Base-by-base conservation (phyloP, 768 basidiomycete genomes). In the Lanmaoa rubissima region DNA sequence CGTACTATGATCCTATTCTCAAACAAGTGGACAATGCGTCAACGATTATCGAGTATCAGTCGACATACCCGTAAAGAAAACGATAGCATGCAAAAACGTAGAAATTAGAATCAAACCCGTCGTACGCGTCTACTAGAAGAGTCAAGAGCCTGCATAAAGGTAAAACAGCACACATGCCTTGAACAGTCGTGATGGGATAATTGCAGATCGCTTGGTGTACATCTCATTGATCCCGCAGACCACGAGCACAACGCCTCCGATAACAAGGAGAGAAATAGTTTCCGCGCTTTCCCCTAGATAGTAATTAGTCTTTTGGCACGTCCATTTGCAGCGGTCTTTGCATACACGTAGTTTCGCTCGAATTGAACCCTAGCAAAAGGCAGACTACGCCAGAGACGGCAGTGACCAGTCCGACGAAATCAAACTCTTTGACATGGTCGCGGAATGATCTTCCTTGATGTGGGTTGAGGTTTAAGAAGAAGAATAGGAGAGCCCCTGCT, bases 151-250 rank as follows among this genome's bases (percentile, higher is more conserved):
- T 31, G 19, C 12, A 40, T 14, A 36, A 51, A 32, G 12, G 8
- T 17, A 31, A 41, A 10, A 31, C 11, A 38, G 4, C n/a, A 55
- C 60, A 40, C 53, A 58, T 42, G 24, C 72, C 63, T 68, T 72
- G 63, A 77, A 76, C 16, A 78, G 44, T 24, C 78, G 70, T 3
- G 74, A 72, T 0, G 77, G 76, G 21, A 77, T 65, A 52, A 78
- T 73, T 2, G 77, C 72, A n/a, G 68, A 70, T 12, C 66, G 61
- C 36, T 55, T 65, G 7, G 75, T 76, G 40, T 55, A 65, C 1
- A 69, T 43, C 46, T 79, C 77, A 57, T 79, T 77, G 13, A 72
- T 47, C 2, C 44, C 65, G 24, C 55, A 73, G 11, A 57, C 11
- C 5, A 73, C 52, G 24, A 79, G 64, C 24, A 76, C 52, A 43